A percentile compares a stretch with the other conserved stretches of the same genome.
These are phyloP conservation scores for Geranomyces michiganensis DNA, from an alignment of 192 early-diverging fungal species.

Conservation along the genomic window DNA sequence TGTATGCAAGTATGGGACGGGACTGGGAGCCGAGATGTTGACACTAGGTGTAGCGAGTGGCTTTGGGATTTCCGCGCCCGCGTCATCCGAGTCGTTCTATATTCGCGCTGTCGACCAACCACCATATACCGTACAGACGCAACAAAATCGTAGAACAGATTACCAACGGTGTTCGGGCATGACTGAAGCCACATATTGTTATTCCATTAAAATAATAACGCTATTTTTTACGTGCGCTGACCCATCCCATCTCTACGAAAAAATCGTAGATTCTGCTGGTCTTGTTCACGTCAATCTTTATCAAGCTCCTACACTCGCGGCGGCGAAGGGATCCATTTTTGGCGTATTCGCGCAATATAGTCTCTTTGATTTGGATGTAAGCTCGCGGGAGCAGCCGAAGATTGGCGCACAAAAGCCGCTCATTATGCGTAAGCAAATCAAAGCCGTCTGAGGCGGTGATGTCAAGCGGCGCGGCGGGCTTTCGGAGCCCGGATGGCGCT, in stretches of 20 bases:
- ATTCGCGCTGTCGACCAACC: too few relatives aligned
- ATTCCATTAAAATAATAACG: too few relatives aligned
- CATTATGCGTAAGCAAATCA: conserved; percentile 78
- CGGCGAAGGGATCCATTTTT: conserved; percentile 68
- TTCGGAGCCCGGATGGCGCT: conserved; percentile 23
- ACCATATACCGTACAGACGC: too few relatives aligned
- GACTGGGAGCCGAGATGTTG: too few relatives aligned
- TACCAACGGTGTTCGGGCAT: too few relatives aligned
- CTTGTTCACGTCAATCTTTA: conserved; percentile 93
- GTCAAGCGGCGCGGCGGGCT: conserved; percentile 69
- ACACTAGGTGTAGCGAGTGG: too few relatives aligned
- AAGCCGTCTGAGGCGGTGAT: conserved; percentile 82
- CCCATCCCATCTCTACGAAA: conserved; percentile 93
- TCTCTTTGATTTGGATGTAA: conserved; percentile 93
- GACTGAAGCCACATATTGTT: too few relatives aligned
- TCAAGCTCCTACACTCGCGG: conserved; percentile 77
- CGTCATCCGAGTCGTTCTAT: too few relatives aligned
- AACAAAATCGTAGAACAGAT: too few relatives aligned
- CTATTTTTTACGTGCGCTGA: conserved; percentile 36
- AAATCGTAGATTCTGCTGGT: conserved; percentile 88
- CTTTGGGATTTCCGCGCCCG: too few relatives aligned
- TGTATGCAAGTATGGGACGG: too few relatives aligned
- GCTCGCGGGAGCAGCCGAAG: conserved; percentile 85
- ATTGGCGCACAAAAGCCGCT: conserved; percentile 78
- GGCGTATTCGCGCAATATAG: conserved; percentile 82